Evolutionary conservation across 495 filamentous ascomycete genomes (phyloP).

Genomic region (Chaetomidium leptoderma): DNA sequence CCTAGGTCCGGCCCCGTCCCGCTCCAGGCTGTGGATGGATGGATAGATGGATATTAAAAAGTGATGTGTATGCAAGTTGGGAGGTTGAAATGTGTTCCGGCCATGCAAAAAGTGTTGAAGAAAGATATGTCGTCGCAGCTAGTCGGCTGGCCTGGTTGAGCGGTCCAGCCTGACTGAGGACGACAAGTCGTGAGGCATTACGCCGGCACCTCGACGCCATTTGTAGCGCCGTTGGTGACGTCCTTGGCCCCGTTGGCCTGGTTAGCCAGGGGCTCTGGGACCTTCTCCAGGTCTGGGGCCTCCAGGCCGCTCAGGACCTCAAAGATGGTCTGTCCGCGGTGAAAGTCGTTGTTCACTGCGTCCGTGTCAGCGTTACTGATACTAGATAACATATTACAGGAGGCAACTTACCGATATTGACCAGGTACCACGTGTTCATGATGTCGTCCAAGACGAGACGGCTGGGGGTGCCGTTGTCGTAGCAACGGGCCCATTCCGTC

Average conservation of each 20-base stretch:
- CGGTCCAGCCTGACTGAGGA: constrained; percentile 2
- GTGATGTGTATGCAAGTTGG: constrained; percentile 17
- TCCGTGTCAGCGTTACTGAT: constrained; percentile 11
- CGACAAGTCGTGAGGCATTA: constrained; percentile 18
- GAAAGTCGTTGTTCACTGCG: constrained; percentile 94
- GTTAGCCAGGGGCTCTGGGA: constrained; percentile 18
- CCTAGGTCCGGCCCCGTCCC: constrained; percentile 8
- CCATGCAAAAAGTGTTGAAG: constrained; percentile 29
- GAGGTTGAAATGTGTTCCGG: constrained; percentile 18
- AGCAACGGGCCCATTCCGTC: constrained; percentile 89
- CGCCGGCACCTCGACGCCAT: constrained; percentile 28
- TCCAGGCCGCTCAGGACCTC: constrained; percentile 75
- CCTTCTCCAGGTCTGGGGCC: constrained; percentile 59
- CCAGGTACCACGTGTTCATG: constrained; percentile 85
- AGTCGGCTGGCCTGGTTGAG: constrained; percentile 8
- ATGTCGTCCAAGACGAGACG: constrained; percentile 74
- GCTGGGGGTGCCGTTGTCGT: constrained; percentile 71
- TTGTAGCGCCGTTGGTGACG: constrained; percentile 20
- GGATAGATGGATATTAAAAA: constrained; percentile 21
- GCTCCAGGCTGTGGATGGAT: constrained; percentile 15
- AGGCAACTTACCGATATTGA: constrained; percentile 79
- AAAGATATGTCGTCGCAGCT: constrained; percentile 1
- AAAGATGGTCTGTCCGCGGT: constrained; percentile 70
- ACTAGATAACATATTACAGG: too few relatives aligned
- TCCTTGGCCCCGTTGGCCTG: constrained; percentile 12